Percentiles rank a stretch among this genome's conserved stretches.
phyloP scores from a whole-genome alignment of 306 rosid species.

The Castanea crenata region DNA sequence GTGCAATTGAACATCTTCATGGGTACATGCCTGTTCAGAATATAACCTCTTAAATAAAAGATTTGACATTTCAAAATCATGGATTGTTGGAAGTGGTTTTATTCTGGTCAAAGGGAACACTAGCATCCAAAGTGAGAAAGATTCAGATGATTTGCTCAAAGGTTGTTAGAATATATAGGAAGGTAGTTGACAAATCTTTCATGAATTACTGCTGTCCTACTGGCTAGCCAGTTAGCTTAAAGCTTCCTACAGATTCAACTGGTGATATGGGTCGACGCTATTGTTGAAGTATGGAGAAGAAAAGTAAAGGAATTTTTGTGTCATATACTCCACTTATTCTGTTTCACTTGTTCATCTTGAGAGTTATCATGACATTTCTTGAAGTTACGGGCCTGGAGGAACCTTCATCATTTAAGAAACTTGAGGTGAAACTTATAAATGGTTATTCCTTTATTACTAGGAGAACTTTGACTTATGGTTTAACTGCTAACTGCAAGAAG shows the following conservation, averaged over 20 bases:
- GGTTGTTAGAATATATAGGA: too few species aligned
- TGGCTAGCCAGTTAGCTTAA: conserved; percentile 69
- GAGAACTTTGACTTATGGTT: conserved; percentile 79
- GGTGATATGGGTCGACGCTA: conserved; percentile 48
- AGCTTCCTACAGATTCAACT: conserved; percentile 59
- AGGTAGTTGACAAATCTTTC: too few species aligned
- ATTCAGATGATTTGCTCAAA: conserved; percentile 9
- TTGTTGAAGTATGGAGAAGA: conserved; percentile 1
- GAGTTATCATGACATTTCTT: conserved; percentile 60
- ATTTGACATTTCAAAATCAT: conserved; percentile 44
- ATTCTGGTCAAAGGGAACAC: conserved; percentile 46
- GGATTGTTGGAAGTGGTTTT: conserved; percentile 74
- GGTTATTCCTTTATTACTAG: conserved; percentile 37
- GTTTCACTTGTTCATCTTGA: conserved; percentile 45
- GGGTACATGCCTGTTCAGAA: conserved; percentile 45
- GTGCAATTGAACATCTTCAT: conserved; percentile 82
- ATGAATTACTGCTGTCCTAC: conserved; percentile 62
- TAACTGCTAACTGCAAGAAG: conserved; percentile 69
- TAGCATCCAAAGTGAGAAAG: conserved; percentile 53
- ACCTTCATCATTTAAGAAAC: conserved; percentile 57
- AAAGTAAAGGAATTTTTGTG: too few species aligned
- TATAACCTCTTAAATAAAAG: conserved; percentile 59
- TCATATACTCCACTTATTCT: too few species aligned
- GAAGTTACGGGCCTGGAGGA: conserved; percentile 70
- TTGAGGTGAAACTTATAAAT: conserved; percentile 80